These are phyloP conservation scores for Mycena crocata DNA, from an alignment of 768 basidiomycete species.

Conservation along the genomic window DNA sequence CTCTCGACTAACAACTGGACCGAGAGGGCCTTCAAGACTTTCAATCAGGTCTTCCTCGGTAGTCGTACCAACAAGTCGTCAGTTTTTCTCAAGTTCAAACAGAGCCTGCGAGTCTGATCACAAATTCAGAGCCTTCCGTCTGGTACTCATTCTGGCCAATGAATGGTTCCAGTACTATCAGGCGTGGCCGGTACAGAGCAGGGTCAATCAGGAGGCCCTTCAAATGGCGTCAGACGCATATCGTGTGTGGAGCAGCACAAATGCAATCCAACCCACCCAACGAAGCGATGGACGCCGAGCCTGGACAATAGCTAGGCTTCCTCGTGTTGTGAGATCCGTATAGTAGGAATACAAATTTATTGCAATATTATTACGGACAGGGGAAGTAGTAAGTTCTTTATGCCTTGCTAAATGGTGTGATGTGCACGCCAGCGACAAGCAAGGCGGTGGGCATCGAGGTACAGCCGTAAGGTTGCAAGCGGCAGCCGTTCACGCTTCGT, in stretches of 20 bases:
- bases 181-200: constrained; percentile 6
- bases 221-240: not conserved
- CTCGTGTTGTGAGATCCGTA: not conserved
- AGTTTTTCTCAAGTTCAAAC: not conserved
- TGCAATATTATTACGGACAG: too few species aligned
- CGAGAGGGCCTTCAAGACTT: constrained; percentile 29
- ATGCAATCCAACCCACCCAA: not conserved
- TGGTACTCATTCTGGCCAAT: constrained; percentile 25
- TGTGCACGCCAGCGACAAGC: too few species aligned
- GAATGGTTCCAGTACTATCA: constrained; percentile 28
- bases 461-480: too few species aligned
- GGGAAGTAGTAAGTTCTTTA: too few species aligned
- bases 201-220: constrained; percentile 12
- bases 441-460: too few species aligned
- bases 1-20: constrained; percentile 32
- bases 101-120: not conserved
- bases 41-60: constrained; percentile 30
- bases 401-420: not conserved
- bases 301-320: constrained; percentile 3
- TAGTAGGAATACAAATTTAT: not conserved
- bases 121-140: constrained; percentile 2
- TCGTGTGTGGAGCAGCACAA: constrained; percentile 7
- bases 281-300: not conserved
- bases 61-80: constrained; percentile 25
- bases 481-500: too few species aligned